These are phyloP conservation scores for Sequoia sempervirens DNA, from an alignment of 75 land plant species.

Conservation along the genomic window DNA sequence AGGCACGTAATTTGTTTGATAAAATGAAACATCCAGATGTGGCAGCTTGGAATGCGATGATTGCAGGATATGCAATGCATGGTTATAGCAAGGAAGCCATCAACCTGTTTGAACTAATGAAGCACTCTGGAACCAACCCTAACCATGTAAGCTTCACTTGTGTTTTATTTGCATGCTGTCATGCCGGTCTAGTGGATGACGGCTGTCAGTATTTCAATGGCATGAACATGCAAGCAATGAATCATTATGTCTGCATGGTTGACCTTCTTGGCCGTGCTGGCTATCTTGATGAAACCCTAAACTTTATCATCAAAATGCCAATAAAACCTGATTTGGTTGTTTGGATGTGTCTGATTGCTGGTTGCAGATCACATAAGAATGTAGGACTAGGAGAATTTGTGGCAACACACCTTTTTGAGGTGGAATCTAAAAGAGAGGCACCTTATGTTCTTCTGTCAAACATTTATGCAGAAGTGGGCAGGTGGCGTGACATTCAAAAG, in stretches of 20 bases:
- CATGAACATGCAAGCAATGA: conserved; percentile 3
- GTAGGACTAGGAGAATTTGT: conserved; percentile 9
- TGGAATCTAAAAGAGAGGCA: neutral
- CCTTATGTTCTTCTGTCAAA: conserved; percentile 15
- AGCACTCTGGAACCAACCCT: neutral
- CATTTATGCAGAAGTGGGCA: conserved; percentile 6
- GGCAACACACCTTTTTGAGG: conserved; percentile 6
- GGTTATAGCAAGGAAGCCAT: conserved; percentile 11
- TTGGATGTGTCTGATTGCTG: conserved; percentile 22
- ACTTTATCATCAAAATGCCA: conserved; percentile 15
- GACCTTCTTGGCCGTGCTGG: conserved; percentile 21
- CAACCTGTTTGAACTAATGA: conserved; percentile 10
- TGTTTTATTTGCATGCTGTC: conserved; percentile 26
- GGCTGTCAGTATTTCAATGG: conserved; percentile 6
- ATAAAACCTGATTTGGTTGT: neutral
- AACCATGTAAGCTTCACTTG: conserved; percentile 14
- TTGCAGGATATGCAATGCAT: conserved; percentile 22
- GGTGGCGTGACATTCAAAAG: conserved; percentile 16
- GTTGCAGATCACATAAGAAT: conserved; percentile 13
- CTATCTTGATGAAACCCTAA: conserved; percentile 10
- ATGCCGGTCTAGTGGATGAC: conserved; percentile 17
- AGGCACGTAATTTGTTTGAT: conserved; percentile 19
- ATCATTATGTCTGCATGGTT: conserved; percentile 21
- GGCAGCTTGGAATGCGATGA: conserved; percentile 15
- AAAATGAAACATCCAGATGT: conserved; percentile 6